Conservation (phyloP, 2,329 filamentous ascomycete genomes). For the Paramyrothecium sp. region DNA sequence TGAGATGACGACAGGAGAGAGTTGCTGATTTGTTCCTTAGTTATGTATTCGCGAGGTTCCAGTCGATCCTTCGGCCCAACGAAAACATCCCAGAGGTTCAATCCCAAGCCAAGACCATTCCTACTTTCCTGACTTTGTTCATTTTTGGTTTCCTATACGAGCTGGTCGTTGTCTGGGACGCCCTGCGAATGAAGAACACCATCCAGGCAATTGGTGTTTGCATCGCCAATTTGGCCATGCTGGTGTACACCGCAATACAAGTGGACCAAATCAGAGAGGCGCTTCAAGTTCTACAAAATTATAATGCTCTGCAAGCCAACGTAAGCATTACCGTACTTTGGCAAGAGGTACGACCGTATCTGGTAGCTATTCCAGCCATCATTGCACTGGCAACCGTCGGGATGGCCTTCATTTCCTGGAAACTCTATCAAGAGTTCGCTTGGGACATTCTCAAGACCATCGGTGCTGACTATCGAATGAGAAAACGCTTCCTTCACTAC, state of each 20-base stretch:
- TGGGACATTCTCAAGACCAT: conserved; percentile 99
- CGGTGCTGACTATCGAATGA: conserved; percentile 94
- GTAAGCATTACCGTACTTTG: conserved; percentile 53
- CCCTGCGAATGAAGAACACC: conserved; percentile 90
- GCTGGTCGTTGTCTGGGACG: conserved; percentile 87
- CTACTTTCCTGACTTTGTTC: conserved; percentile 93
- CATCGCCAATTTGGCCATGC: conserved; percentile 84
- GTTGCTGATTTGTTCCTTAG: conserved; percentile 41
- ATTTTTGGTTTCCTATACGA: conserved; percentile 97
- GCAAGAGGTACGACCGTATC: conserved; percentile 67
- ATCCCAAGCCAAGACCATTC: conserved; percentile 70
- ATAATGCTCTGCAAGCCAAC: conserved; percentile 40
- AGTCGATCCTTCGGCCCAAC: conserved; percentile 52
- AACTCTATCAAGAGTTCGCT: conserved; percentile 96
- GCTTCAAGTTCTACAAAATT: conserved; percentile 50
- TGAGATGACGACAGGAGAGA: background rate
- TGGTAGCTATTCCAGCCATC: conserved; percentile 83
- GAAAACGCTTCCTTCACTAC: conserved; percentile 92
- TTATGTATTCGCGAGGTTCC: conserved; percentile 88
- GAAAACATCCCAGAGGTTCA: conserved; percentile 27
- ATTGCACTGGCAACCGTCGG: conserved; percentile 72
- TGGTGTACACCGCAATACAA: conserved; percentile 92
- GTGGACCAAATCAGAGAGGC: conserved; percentile 85
- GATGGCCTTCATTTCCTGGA: conserved; percentile 82
- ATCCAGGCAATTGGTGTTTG: conserved; percentile 97